Conservation (phyloP, 2,329 filamentous ascomycete species). For the Cryphonectria nitschkei region DNA sequence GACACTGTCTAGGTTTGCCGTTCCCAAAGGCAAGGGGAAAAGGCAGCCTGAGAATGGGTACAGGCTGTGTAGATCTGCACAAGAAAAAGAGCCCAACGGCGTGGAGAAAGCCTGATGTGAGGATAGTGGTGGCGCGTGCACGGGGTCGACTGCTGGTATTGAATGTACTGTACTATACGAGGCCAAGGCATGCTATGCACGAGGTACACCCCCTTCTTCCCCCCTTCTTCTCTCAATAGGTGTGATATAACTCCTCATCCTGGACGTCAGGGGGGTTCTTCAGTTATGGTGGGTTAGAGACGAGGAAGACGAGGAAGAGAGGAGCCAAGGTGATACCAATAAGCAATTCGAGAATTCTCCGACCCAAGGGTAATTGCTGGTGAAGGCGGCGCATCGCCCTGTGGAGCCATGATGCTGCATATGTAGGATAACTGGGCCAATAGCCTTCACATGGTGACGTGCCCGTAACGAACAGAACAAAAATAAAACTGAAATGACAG, state of each 20-base stretch:
- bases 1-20: not conserved
- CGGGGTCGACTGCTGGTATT: not conserved
- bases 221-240: not conserved
- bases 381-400: conserved; percentile 5
- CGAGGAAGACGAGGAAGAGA: not conserved
- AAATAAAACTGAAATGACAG: not conserved
- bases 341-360: conserved; percentile 4
- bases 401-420: not conserved
- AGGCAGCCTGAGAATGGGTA: conserved; percentile 1
- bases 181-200: not conserved
- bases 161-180: not conserved
- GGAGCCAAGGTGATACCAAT: conserved; percentile 4
- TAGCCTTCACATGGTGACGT: not conserved
- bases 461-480: not conserved
- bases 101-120: conserved; percentile 13
- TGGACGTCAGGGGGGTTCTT: not conserved
- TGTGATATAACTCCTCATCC: not conserved
- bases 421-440: not conserved
- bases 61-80: conserved; percentile 8
- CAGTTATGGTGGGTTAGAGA: no score
- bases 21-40: not conserved
- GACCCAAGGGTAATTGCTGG: not conserved
- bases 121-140: not conserved
- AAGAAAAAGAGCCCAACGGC: conserved; percentile 1
- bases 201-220: not conserved